Base-by-base conservation (phyloP, 2,329 filamentous ascomycete species). In the Lasiodiplodia sp. region DNA sequence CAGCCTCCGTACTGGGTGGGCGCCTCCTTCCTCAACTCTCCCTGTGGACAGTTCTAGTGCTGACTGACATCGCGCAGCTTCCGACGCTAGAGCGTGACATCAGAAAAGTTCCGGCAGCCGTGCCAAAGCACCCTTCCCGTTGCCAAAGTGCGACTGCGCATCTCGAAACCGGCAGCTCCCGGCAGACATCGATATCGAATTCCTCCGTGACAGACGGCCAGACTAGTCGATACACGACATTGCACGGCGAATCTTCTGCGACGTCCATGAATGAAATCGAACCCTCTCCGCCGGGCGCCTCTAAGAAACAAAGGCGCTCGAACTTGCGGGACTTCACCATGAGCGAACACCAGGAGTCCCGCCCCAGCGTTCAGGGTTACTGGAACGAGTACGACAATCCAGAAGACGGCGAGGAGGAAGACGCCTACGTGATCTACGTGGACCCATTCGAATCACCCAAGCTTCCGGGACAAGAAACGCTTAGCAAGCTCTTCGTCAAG, bases 301-400 rank as follows among this genome's bases (percentile, higher is more conserved):
- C 28, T 16, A 67, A 58, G 34, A 56, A 67, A 51, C 52, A 40
- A 12, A 49, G 65, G 38, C 25, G 53, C 18, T 64, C 60, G 10
- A 64, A 64, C 21, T 21, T 68, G 52, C 67, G 67, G 14, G 51
- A 63, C 18, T 56, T 64, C 18, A 49, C 67, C 16, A 56, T 49
- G 21, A 37, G 28, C 16, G 53, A 62, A 21, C 56, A 37, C 3
- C 57, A 47, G 66, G 66, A 44, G 70, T 4, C 51, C 18, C 49
- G 70, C 69, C 25, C 16, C 40, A 47, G 31, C 53, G 8, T n/a
- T n/a, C 63, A 68, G 40, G 69, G 78, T 63, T 96, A 95, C 76
- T 96, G 93, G 92, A 95, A 92, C 78, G 93, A 96, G 78, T 96
- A 95, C 78, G 93, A 96, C 72, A 82, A 94, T 76, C 92, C 91